A percentile compares a stretch with the other conserved stretches of the same genome.
Conservation (phyloP, 441 rosid genomes). For the Rhodomyrtus psidioides region DNA sequence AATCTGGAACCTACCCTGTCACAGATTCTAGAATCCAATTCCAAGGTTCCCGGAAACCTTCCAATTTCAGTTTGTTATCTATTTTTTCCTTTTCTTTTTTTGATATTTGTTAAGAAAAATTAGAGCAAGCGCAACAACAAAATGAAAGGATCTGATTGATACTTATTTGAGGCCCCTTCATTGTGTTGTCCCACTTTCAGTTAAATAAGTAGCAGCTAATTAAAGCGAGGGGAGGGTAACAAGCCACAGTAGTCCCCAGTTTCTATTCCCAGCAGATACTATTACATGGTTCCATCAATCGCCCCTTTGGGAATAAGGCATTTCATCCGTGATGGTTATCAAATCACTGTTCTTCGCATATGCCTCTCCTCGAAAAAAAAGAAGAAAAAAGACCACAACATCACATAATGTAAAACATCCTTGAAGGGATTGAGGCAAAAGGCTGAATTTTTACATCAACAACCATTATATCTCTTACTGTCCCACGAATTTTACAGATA, state of each 20-base stretch:
- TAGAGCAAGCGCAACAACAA: no score
- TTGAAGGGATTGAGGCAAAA: neutral
- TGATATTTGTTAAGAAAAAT: no score
- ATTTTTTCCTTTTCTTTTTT: no score
- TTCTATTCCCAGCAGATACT: neutral
- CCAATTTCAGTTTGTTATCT: no score
- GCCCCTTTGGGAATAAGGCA: no score
- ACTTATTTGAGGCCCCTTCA: neutral
- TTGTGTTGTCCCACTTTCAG: neutral
- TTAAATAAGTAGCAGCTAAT: neutral
- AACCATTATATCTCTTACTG: neutral
- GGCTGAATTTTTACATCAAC: neutral
- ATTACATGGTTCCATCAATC: neutral
- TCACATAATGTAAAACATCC: neutral
- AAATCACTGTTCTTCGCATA: neutral
- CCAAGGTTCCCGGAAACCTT: no score
- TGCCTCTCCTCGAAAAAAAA: neutral
- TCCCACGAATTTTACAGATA: neutral
- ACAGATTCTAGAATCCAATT: no score
- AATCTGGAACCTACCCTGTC: no score
- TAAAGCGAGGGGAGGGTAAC: neutral
- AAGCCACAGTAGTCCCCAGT: neutral
- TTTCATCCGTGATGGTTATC: neutral
- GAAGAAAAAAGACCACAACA: no score
- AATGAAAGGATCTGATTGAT: no score